These are phyloP conservation scores for Glomus cerebriforme DNA, from an alignment of 192 early-diverging fungal genomes.

Conservation along the genomic window DNA sequence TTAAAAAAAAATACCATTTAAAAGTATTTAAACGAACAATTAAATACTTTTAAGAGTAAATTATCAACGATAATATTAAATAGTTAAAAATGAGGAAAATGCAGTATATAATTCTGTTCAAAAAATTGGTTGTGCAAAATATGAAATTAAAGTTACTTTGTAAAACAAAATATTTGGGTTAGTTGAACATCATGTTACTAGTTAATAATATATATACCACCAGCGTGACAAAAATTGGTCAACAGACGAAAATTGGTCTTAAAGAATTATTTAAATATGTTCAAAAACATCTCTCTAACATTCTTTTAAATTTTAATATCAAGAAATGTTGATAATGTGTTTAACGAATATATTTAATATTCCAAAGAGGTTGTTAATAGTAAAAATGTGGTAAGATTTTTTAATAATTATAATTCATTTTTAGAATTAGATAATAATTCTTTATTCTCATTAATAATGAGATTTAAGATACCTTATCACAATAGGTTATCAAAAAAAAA, in stretches of 20 bases:
- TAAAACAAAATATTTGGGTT: slow-evolving; percentile 28
- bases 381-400: background rate
- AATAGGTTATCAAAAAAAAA: slow-evolving; percentile 4
- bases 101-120: background rate
- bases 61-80: background rate
- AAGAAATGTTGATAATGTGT: too few species aligned
- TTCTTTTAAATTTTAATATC: background rate
- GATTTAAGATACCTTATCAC: slow-evolving; percentile 10
- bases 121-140: background rate
- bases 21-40: too few species aligned
- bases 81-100: background rate
- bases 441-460: slow-evolving; percentile 2
- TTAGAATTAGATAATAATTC: background rate
- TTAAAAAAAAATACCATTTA: too few species aligned
- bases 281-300: slow-evolving; percentile 8
- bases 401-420: background rate
- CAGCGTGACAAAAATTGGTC: too few species aligned
- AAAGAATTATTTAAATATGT: slow-evolving; percentile 4
- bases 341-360: too few species aligned
- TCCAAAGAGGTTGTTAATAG: too few species aligned
- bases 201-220: too few species aligned
- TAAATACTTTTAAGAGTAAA: too few species aligned
- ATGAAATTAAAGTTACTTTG: background rate
- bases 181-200: too few species aligned
- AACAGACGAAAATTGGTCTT: slow-evolving; percentile 12